Evolutionary conservation across 345 rosid species (phyloP), one percentile per base, ranked within the genome.

Genomic region (Salix purpurea): DNA sequence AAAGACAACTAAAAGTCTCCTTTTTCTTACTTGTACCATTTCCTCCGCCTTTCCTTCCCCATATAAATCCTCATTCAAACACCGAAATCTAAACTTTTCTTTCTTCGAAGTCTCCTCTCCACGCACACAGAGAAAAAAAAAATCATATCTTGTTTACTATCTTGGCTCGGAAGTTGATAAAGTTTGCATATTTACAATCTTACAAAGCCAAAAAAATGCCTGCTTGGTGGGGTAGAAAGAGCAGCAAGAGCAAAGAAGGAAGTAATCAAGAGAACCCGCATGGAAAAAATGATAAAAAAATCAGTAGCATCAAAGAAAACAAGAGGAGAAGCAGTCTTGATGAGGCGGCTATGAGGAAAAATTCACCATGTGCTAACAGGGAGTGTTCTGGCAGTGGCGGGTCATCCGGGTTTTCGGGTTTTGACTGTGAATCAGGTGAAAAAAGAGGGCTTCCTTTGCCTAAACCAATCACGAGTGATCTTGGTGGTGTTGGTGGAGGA

Each of bases 401-500:
- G 15, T 80, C 85, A 32, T 84, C 92, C 2, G 94, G 87, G 19
- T 92, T 93, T 79, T 84, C 85, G 18, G 93, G 94, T 26, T 91
- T 90, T 70, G 97, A 92, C 34, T 93, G 93, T 46, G 97, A 90
- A 80, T 82, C 90, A 2, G 81, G 16, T 1, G 94, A 84, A 76
- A 90, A 84, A 81, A 89, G 76, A 71, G 83, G 93, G 16, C 91
- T 83, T 62, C 99, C 99, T 54, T 76, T 96, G 76, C 99, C 99
- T 10, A 84, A 81, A 15, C 99, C 98, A 4, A 85, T 87, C 46
- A 83, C 78, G 83, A 65, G 40, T 24, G 79, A 76, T 73, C 74
- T 62, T 21, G 79, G 75, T 62, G 83, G 79, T 81, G 89, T 74
- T 11, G 84, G 74, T 2, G 66, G 30, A 48, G 64, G 23, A 18